Percentiles rank a stretch among this genome's conserved stretches.
Evolutionary conservation across 257 asterid genomes (phyloP).

Genomic region (Solanum bukasovii): DNA sequence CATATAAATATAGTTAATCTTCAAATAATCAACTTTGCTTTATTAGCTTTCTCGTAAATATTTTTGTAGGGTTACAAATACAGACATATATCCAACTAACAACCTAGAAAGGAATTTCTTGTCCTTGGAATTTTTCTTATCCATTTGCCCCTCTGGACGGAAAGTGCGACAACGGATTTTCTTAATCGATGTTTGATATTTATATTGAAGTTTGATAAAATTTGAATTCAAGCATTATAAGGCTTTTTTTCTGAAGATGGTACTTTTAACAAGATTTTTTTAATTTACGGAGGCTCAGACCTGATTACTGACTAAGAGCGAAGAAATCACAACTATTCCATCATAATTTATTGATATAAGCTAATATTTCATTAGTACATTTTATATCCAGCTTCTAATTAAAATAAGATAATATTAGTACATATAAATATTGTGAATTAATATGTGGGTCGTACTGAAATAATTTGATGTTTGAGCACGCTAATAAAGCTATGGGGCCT

Average conservation of each 20-base stretch:
- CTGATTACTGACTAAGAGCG: accelerated
- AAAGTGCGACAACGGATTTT: not conserved
- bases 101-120: not conserved
- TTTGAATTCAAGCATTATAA: accelerated
- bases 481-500: slow-evolving; percentile 30
- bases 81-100: not conserved
- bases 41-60: not conserved
- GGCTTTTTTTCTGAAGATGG: accelerated
- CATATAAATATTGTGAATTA: not conserved
- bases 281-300: accelerated
- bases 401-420: not conserved
- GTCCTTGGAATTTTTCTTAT: not conserved
- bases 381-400: not conserved
- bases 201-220: not conserved
- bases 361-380: not conserved
- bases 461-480: slow-evolving; percentile 23
- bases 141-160: not conserved
- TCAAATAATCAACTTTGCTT: not conserved
- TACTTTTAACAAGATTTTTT: not conserved
- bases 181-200: accelerated
- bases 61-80: not conserved
- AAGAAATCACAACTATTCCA: not conserved
- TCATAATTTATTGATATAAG: not conserved
- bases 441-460: slow-evolving; percentile 16
- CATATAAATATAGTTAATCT: not conserved